These are phyloP conservation scores for Lachancea fermentati DNA, from an alignment of 805 yeast species.

Conservation along the genomic window DNA sequence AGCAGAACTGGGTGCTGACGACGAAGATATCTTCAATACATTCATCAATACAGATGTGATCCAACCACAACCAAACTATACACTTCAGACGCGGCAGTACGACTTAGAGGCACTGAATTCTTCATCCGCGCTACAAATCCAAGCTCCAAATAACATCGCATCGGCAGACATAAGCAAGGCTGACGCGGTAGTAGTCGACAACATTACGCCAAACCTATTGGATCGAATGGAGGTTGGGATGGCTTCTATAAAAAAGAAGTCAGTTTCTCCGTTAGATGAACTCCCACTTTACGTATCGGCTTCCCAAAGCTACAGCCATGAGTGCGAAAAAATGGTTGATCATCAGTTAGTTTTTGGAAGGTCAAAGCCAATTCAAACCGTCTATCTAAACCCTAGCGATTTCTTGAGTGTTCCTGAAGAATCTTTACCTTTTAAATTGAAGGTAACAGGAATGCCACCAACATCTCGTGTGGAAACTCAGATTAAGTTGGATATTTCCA, in stretches of 20 bases:
- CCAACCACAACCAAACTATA: slow-evolving; percentile 8
- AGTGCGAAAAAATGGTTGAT: slow-evolving; percentile 17
- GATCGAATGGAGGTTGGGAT: neutral
- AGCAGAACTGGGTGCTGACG: slow-evolving; percentile 4
- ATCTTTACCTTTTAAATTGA: slow-evolving; percentile 40
- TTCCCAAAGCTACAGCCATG: slow-evolving; percentile 8
- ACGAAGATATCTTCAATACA: slow-evolving; percentile 21
- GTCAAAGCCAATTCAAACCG: slow-evolving; percentile 16
- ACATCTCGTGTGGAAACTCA: slow-evolving; percentile 94
- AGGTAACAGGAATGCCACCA: slow-evolving; percentile 61
- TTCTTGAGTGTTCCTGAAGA: slow-evolving; percentile 25
- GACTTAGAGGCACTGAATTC: slow-evolving; percentile 2
- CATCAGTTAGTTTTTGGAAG: slow-evolving; percentile 21
- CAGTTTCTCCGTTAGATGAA: slow-evolving; percentile 2
- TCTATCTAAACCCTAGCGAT: slow-evolving; percentile 21
- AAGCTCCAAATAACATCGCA: neutral
- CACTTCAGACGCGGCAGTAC: slow-evolving; percentile 5
- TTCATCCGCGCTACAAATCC: slow-evolving; percentile 1
- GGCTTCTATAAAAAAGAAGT: neutral
- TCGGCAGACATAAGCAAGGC: neutral
- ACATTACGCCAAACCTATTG: neutral
- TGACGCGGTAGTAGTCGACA: neutral
- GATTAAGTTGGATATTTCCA: slow-evolving; percentile 63
- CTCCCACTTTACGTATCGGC: slow-evolving; percentile 1
- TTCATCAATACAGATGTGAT: slow-evolving; percentile 21